These are phyloP conservation scores for Globisporangium heterothallicum DNA, from an alignment of 352 stramenopile genomes.

Conservation along the genomic window DNA sequence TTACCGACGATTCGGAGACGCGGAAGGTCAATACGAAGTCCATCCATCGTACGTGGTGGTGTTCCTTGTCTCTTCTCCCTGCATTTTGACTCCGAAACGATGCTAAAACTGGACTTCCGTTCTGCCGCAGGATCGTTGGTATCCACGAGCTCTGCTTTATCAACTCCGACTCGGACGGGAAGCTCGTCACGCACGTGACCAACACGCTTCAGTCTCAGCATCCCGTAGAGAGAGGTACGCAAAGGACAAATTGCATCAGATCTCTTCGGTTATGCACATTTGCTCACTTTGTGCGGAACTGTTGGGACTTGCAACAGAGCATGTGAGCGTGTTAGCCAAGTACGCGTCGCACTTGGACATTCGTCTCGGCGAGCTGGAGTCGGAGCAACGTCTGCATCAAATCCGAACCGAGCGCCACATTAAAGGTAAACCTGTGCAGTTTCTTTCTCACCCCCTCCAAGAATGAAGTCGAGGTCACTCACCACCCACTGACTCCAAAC, in stretches of 20 bases:
- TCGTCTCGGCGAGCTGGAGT: constrained; percentile 73
- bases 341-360: constrained; percentile 79
- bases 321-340: constrained; percentile 77
- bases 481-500: too few relatives aligned
- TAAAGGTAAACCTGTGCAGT: constrained; percentile 51
- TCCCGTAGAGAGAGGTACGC: constrained; percentile 62
- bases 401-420: constrained; percentile 74
- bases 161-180: constrained; percentile 64
- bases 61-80: neutral
- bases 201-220: constrained; percentile 78
- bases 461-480: too few relatives aligned
- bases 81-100: neutral
- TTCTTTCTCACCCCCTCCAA: too few relatives aligned
- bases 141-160: constrained; percentile 72
- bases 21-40: constrained; percentile 67
- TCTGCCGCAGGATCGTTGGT: constrained; percentile 31
- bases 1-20: constrained; percentile 51
- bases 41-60: constrained; percentile 36
- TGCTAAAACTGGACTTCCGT: neutral
- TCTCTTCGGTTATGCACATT: constrained; percentile 1
- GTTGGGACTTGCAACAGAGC: constrained; percentile 27
- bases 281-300: too few relatives aligned
- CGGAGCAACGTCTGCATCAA: constrained; percentile 66
- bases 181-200: constrained; percentile 78
- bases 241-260: neutral